Base-by-base conservation (phyloP, 2,329 filamentous ascomycete genomes). In the Dothidotthia symphoricarpi region DNA sequence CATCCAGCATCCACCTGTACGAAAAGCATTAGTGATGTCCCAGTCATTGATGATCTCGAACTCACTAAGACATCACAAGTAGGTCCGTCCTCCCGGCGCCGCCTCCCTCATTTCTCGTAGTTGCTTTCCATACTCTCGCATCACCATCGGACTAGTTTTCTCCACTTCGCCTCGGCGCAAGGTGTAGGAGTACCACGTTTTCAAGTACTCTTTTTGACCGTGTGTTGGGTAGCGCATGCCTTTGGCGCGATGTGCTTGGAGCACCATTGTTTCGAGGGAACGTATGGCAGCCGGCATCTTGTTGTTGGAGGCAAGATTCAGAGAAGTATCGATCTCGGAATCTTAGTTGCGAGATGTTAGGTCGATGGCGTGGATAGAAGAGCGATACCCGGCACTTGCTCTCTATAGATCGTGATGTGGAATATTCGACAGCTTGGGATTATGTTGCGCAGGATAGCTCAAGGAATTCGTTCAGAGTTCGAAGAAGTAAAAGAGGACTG, bases 121-220 rank as follows among this genome's bases (percentile, higher is more conserved):
- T 35, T 57, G 41, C 35, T 42, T 57, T 12, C 49, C 49, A 34
- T 62, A 54, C 24, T 61, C 53, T n/a, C 48, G 39, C 1, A 58
- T 34, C 1, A 32, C 46, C 31, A 53, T 53, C 10, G 51, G 27
- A 3, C 30, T 42, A 1, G 49, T 41, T 36, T 58, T 61, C 3
- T 35, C 37, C 2, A 39, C 50, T 36, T 57, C 59, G 2, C 57
- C 56, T 16, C 50, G 32, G 11, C 53, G 47, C 10, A 65, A 42
- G 3, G 56, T 61, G 40, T 64, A 64, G 4, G 62, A 63, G 36
- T 65, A 65, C 62, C 62, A 65, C 1, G 62, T 65, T 39, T 64
- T 64, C 44, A 63, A 61, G 27, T 56, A 64, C 12, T 65, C 58
- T 41, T 64, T 64, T 16, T 61, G 57, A 0, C 43, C 25, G 12